These are phyloP conservation scores for Limtongia smithiae DNA, from an alignment of 805 yeast species.

Conservation along the genomic window DNA sequence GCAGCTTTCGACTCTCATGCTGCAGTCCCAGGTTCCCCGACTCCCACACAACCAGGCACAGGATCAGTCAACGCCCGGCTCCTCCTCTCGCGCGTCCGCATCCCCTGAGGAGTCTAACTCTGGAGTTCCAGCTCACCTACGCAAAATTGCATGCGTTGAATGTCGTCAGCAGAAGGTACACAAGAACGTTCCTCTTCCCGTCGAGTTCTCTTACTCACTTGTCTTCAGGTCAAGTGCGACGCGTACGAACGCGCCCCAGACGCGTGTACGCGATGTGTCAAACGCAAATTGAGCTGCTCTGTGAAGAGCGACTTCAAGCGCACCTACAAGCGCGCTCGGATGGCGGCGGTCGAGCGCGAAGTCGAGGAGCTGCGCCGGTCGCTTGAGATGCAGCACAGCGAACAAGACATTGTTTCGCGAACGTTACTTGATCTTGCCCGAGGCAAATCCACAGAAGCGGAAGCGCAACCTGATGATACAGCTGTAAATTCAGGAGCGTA, in stretches of 20 bases:
- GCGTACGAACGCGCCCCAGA: slow-evolving; percentile 70
- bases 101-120: slow-evolving; percentile 23
- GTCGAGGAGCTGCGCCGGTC: slow-evolving; percentile 63
- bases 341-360: slow-evolving; percentile 63
- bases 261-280: slow-evolving; percentile 79
- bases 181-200: neutral
- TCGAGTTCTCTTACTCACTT: neutral
- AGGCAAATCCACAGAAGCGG: slow-evolving; percentile 16
- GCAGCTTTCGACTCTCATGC: too few species aligned
- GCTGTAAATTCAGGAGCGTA: slow-evolving; percentile 1
- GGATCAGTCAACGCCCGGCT: neutral
- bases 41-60: too few species aligned
- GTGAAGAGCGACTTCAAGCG: slow-evolving; percentile 80
- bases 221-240: slow-evolving; percentile 65
- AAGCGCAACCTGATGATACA: too few species aligned
- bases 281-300: slow-evolving; percentile 65
- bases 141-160: slow-evolving; percentile 80
- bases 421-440: slow-evolving; percentile 26
- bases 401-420: slow-evolving; percentile 24
- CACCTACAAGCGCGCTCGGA: slow-evolving; percentile 74
- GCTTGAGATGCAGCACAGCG: slow-evolving; percentile 35
- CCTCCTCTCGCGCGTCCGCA: slow-evolving; percentile 3
- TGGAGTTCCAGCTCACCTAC: slow-evolving; percentile 1
- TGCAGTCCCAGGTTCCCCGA: too few species aligned
- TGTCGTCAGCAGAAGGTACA: slow-evolving; percentile 85